A percentile compares a stretch with the other conserved stretches of the same genome.
These are phyloP conservation scores for Acacia confusa DNA, from an alignment of 306 rosid genomes.

Conservation along the genomic window DNA sequence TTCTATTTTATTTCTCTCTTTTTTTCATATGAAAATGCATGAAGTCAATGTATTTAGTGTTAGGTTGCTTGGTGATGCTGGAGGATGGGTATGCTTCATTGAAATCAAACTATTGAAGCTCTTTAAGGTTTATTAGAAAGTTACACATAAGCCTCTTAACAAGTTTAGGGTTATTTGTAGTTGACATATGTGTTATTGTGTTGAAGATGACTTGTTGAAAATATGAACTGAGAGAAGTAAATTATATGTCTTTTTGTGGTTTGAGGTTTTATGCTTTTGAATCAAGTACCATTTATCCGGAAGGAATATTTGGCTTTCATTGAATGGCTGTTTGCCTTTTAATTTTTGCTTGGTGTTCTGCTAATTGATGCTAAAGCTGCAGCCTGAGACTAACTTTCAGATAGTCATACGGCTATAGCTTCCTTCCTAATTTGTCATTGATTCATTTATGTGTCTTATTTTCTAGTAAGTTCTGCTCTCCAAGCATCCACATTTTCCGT, in stretches of 20 bases:
- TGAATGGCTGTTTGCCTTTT: conserved; percentile 21
- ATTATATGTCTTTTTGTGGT: conserved; percentile 10
- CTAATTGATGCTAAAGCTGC: conserved; percentile 11
- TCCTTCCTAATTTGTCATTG: not conserved
- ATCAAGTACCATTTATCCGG: not conserved
- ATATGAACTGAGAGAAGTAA: conserved; percentile 11
- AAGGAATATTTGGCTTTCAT: conserved; percentile 16
- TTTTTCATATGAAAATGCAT: not conserved
- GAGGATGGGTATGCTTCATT: conserved; percentile 6
- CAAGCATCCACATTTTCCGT: not conserved
- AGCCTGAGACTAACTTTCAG: not conserved
- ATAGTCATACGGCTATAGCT: not conserved
- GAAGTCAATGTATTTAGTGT: conserved; percentile 12
- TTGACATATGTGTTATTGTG: not conserved
- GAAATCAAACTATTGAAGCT: conserved; percentile 10
- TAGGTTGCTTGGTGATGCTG: conserved; percentile 5
- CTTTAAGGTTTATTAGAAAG: conserved; percentile 18
- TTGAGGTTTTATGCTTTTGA: conserved; percentile 1
- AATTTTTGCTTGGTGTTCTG: conserved; percentile 17
- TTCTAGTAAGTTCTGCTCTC: not conserved
- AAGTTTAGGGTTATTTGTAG: not conserved
- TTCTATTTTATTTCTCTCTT: conserved; percentile 1
- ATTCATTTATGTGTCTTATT: not conserved
- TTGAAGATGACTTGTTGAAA: not conserved
- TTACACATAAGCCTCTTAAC: not conserved